Evolutionary conservation across 495 filamentous ascomycete genomes (phyloP).

Genomic region (Xylaria bambusicola): DNA sequence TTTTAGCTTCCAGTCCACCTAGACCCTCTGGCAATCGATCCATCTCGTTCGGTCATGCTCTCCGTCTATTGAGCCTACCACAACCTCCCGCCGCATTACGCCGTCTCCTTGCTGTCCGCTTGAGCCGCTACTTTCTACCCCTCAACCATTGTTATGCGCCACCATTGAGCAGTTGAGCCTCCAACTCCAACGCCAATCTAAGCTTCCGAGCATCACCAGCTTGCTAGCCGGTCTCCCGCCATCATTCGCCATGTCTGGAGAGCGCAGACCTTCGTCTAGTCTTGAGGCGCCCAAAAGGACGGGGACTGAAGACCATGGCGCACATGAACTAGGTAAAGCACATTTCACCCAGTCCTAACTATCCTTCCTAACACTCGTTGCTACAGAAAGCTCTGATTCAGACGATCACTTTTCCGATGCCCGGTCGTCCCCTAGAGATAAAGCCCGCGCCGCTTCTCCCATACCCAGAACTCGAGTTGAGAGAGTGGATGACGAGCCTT

Average conservation of each 20-base stretch:
- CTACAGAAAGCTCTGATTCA: slow-evolving; percentile 63
- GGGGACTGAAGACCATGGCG: slow-evolving; percentile 75
- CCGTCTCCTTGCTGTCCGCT: slow-evolving; percentile 17
- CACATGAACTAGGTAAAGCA: slow-evolving; percentile 74
- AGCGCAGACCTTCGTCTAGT: slow-evolving; percentile 38
- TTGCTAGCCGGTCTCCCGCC: too few relatives aligned
- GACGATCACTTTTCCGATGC: slow-evolving; percentile 94
- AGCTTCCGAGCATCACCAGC: not conserved
- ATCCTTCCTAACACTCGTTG: not conserved
- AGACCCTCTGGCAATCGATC: not conserved
- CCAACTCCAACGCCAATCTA: not conserved
- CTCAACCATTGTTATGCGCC: slow-evolving; percentile 8
- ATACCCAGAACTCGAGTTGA: slow-evolving; percentile 85
- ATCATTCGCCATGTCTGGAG: slow-evolving; percentile 36
- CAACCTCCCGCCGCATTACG: too few relatives aligned
- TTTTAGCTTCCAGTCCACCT: not conserved
- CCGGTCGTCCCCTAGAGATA: slow-evolving; percentile 64
- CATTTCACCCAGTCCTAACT: not conserved
- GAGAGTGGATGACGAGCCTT: slow-evolving; percentile 65
- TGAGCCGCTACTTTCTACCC: slow-evolving; percentile 17
- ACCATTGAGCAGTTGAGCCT: not conserved
- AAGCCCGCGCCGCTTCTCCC: slow-evolving; percentile 55
- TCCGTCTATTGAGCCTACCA: too few relatives aligned
- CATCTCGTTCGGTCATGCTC: not conserved
- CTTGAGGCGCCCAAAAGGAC: slow-evolving; percentile 67